Base-by-base conservation (phyloP, 1,139 yeast genomes). In the Suhomyces yuchorum region DNA sequence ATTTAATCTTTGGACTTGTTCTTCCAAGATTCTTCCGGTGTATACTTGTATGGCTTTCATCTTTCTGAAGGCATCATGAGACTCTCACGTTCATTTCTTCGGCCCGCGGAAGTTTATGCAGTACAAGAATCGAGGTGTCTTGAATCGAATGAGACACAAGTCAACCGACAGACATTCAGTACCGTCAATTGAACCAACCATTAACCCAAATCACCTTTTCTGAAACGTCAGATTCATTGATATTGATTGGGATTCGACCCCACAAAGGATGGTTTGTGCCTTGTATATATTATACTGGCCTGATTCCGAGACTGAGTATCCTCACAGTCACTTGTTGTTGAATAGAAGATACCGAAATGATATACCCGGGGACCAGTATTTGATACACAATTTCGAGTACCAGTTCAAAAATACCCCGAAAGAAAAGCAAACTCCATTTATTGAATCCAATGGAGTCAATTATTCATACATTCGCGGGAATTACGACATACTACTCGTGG, bases 231-330 rank as follows among this genome's bases (percentile, higher is more conserved):
- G 30, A 30, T 30, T 5, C 34, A 2, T 30, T 7, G 9, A 30
- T 8, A 30, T 14, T 18, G 14, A 5, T 30, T 8, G 9, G 34
- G 34, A 30, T 3, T 30, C 11, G 9, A 8, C 5, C 18, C 18
- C 11, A 14, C 14, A 26, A 22, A 48, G 44, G 15, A 73, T 74
- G 78, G 72, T 71, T 28, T 66, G 75, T 8, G 75, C 74, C 6
- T 54, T 73, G 17, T 73, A 69, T 51, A 63, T 74, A 24, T 63
- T 73, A 42, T 67, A 67, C 54, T 61, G 73, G 61, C 72, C 75
- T 7, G 69, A 66, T 36, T 47, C 59, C 28, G 64, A 64, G 15
- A 53, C 58, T 28, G 67, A 63, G 42, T 65, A 56, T 49, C 70
- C 63, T 58, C 63, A 61, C 30, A 67, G 74, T 52, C 71, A 71